Evolutionary conservation across 331 rosid genomes (phyloP).

Genomic region (Erythrophleum ivorense): DNA sequence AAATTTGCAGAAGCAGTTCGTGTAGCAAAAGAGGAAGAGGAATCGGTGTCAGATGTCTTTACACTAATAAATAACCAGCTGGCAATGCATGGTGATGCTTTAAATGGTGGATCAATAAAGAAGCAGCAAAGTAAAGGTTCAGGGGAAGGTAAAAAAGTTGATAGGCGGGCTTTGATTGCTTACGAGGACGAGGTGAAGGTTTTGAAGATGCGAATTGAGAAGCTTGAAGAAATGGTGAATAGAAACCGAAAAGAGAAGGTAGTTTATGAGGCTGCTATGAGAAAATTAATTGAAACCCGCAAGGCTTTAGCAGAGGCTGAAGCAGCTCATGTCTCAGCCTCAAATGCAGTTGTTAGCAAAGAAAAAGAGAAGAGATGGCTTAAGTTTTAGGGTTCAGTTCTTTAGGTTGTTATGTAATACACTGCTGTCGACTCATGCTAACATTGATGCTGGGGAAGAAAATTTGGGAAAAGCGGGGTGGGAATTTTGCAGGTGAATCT

Average conservation of each 20-base stretch:
- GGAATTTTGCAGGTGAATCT: constrained; percentile 16
- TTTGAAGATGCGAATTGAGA: constrained; percentile 65
- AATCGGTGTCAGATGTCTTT: constrained; percentile 70
- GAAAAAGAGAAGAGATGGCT: constrained; percentile 98
- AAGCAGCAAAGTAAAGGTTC: constrained; percentile 63
- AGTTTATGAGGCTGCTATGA: constrained; percentile 56
- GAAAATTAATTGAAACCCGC: constrained; percentile 48
- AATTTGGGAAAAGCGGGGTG: neutral
- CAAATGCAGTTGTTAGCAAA: constrained; percentile 73
- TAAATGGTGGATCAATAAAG: constrained; percentile 56
- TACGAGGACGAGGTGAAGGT: constrained; percentile 84
- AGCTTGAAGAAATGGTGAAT: constrained; percentile 65
- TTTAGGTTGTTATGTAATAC: constrained; percentile 15
- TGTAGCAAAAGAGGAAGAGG: constrained; percentile 69
- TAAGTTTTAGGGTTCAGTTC: constrained; percentile 61
- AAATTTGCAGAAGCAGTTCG: constrained; percentile 71
- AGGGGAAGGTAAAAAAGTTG: constrained; percentile 56
- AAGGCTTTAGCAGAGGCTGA: constrained; percentile 69
- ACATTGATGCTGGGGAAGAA: constrained; percentile 13
- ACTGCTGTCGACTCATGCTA: constrained; percentile 24
- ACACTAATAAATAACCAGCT: constrained; percentile 80
- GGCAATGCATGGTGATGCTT: constrained; percentile 65
- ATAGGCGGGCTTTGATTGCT: constrained; percentile 57
- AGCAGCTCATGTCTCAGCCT: constrained; percentile 84
- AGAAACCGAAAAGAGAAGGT: constrained; percentile 50